Base-by-base conservation (phyloP, 257 asterid genomes). In the Rhazya stricta region DNA sequence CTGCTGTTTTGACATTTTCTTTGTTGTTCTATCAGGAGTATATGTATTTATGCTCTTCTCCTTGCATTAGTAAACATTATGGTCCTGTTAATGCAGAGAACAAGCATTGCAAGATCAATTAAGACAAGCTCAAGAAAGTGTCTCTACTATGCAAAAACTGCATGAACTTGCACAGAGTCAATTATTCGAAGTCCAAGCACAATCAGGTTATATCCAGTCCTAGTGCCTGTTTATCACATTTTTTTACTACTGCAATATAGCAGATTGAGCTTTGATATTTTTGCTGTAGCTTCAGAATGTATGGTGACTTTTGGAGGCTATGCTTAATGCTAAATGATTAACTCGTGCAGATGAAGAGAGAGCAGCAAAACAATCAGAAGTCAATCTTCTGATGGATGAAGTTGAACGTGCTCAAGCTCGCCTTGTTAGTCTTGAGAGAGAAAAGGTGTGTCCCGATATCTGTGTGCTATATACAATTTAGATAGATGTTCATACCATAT, bases 101-200 rank as follows among this genome's bases (percentile, higher is more conserved):
- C 82, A 88, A 18, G 83, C 88, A 88, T 77, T 92, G 79, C 99
- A 95, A 88, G 98, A 89, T 89, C 99, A 92, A 79, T 82, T 95
- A 79, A 95, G 94, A 70, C 96, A 95, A 81, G 97, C 99, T 79
- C 91, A 91, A 65, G 98, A 92, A 74, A 90, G 98, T 88, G 97
- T 95, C 81, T 91, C 98, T 65, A 92, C 96, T 34, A 95, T 92
- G 94, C 96, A 91, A 73, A 95, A 92, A 84, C 85, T 95, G 46
- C 99, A 95, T 77, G 99, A 95, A 82, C 89, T 92, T 85, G 98
- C 99, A 62, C 99, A 95, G 87, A 95, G 92, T 85, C 96, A 95
- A 85, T 81, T 92, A 84, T 95, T 95, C 88, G 99, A 95, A 82
- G 86, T 95, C 79, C 99, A 89, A 78, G 97, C 98, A 58, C 99